Percentiles rank a stretch among this genome's conserved stretches.
phyloP scores from a whole-genome alignment of 129 eudicot species.

The Arctium lappa region DNA sequence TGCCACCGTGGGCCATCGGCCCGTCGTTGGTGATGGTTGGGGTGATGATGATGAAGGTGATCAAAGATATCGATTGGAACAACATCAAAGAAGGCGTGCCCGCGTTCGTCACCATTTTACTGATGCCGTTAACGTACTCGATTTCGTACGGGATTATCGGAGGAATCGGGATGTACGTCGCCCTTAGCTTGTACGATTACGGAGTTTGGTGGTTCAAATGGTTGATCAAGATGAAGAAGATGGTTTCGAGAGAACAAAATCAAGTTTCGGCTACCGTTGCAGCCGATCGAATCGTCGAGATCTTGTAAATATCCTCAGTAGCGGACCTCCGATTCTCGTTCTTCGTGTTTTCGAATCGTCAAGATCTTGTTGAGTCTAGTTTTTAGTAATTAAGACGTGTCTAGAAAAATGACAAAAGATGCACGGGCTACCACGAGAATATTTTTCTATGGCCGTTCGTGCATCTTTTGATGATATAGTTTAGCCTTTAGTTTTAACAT shows the following conservation, averaged over 20 bases:
- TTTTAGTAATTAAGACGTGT: not conserved
- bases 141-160: slow-evolving; percentile 83
- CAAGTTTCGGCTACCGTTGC: slow-evolving; percentile 63
- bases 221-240: slow-evolving; percentile 53
- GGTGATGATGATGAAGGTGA: slow-evolving; percentile 87
- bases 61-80: slow-evolving; percentile 76
- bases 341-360: not conserved
- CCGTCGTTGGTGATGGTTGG: slow-evolving; percentile 87
- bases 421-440: slow-evolving; percentile 68
- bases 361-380: not conserved
- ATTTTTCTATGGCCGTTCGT: slow-evolving; percentile 52
- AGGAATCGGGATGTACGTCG: slow-evolving; percentile 69
- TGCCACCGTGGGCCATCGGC: slow-evolving; percentile 95
- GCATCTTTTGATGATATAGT: slow-evolving; percentile 45
- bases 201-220: slow-evolving; percentile 44
- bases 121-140: slow-evolving; percentile 86
- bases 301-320: slow-evolving; percentile 17
- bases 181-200: slow-evolving; percentile 50
- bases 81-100: slow-evolving; percentile 68
- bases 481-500: not conserved
- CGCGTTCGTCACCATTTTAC: slow-evolving; percentile 72
- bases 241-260: slow-evolving; percentile 62
- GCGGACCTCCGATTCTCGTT: not conserved
- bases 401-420: slow-evolving; percentile 28
- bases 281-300: slow-evolving; percentile 39